These are phyloP conservation scores for Ananas comosus DNA, from an alignment of 176 grass and related monocot genomes.

Conservation along the genomic window DNA sequence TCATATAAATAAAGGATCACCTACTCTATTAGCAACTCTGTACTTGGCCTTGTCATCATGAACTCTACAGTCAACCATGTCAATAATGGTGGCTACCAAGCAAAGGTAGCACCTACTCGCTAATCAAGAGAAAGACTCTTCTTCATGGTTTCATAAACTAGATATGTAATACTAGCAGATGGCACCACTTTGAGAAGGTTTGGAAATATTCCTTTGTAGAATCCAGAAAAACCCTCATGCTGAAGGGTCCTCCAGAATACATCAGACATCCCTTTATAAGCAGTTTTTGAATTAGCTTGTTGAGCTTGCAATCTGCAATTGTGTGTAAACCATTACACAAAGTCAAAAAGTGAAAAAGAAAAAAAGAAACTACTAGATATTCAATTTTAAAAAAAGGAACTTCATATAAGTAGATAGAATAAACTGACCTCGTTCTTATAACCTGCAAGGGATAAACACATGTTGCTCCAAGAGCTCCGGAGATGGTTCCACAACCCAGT, in stretches of 20 bases:
- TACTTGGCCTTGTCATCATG: constrained; percentile 40
- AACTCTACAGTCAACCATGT: constrained; percentile 77
- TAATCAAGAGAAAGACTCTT: constrained; percentile 67
- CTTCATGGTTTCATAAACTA: constrained; percentile 87
- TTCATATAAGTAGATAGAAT: not conserved
- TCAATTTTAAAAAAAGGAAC: not conserved
- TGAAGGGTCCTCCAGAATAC: constrained; percentile 51
- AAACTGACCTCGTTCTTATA: constrained; percentile 66
- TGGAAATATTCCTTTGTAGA: constrained; percentile 77
- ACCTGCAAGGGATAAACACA: constrained; percentile 90
- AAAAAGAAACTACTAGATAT: constrained; percentile 4
- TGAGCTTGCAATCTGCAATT: constrained; percentile 68
- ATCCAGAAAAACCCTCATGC: constrained; percentile 50
- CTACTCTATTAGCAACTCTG: constrained; percentile 59
- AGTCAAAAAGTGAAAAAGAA: not conserved
- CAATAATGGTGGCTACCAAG: constrained; percentile 42
- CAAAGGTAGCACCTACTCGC: constrained; percentile 28
- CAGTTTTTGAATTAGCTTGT: constrained; percentile 40
- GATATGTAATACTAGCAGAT: constrained; percentile 84
- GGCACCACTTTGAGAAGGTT: constrained; percentile 89
- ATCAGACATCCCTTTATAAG: constrained; percentile 77
- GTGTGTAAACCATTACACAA: constrained; percentile 8
- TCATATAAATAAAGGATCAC: constrained; percentile 33
- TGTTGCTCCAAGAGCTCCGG: constrained; percentile 76
- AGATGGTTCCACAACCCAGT: constrained; percentile 75